Evolutionary conservation across 169 alveolate genomes (phyloP).

Genomic region (Cryptosporidium parvum): DNA sequence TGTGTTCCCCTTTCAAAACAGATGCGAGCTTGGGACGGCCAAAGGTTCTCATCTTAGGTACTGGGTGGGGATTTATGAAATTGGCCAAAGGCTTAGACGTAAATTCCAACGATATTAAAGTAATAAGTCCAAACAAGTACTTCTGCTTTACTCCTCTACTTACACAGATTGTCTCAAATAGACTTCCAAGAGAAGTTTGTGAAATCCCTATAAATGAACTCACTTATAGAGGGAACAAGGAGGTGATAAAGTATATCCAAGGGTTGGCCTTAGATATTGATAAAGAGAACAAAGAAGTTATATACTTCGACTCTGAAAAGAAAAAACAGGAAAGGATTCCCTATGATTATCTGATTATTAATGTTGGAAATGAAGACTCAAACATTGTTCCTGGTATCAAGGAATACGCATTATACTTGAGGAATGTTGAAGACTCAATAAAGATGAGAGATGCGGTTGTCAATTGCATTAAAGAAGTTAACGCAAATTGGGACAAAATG

Average conservation of each 20-base stretch:
- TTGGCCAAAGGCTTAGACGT: slow-evolving; percentile 18
- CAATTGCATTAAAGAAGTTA: slow-evolving; percentile 33
- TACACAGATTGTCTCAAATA: slow-evolving; percentile 62
- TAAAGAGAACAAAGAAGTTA: slow-evolving; percentile 30
- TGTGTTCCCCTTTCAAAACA: neutral
- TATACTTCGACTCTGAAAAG: slow-evolving; percentile 22
- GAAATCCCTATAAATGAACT: slow-evolving; percentile 38
- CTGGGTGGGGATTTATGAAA: slow-evolving; percentile 68
- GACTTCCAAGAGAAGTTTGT: slow-evolving; percentile 59
- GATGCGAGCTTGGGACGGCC: slow-evolving; percentile 5
- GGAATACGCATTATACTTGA: slow-evolving; percentile 40
- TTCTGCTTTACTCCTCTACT: slow-evolving; percentile 49
- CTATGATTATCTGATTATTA: slow-evolving; percentile 52
- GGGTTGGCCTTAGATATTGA: slow-evolving; percentile 68
- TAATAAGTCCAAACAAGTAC: slow-evolving; percentile 33
- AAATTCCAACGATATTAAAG: slow-evolving; percentile 21
- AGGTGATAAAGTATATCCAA: slow-evolving; percentile 25
- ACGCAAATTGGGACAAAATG: slow-evolving; percentile 27
- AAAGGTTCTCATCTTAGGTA: slow-evolving; percentile 28
- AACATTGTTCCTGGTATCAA: slow-evolving; percentile 50
- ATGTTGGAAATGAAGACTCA: slow-evolving; percentile 59
- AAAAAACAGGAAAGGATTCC: slow-evolving; percentile 30
- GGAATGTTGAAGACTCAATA: slow-evolving; percentile 26
- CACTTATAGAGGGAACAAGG: slow-evolving; percentile 39
- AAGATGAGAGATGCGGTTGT: slow-evolving; percentile 38